Evolutionary conservation across 2,329 filamentous ascomycete species (phyloP).

Genomic region (Cadophora sp.): DNA sequence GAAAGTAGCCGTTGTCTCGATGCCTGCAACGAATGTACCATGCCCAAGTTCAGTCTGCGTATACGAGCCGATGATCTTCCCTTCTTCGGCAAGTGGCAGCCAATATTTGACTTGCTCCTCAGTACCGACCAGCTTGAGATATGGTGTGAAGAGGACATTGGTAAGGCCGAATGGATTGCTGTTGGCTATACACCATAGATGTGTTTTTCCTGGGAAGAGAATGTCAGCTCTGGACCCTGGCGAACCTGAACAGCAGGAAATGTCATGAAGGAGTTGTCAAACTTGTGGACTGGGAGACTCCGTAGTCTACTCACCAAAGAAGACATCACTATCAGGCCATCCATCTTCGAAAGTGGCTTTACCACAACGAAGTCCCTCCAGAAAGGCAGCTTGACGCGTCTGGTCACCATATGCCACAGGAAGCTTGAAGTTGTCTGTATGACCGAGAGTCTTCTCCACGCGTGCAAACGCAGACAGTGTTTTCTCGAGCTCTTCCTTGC

Average conservation of each 20-base stretch:
- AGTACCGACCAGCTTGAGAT: constrained; percentile 25
- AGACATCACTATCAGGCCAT: not conserved
- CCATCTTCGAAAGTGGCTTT: constrained; percentile 24
- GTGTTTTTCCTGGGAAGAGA: not conserved
- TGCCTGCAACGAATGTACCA: constrained; percentile 43
- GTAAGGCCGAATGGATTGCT: constrained; percentile 27
- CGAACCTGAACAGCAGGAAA: no score
- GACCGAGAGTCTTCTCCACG: constrained; percentile 25
- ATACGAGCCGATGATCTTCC: constrained; percentile 42
- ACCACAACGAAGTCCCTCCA: constrained; percentile 25
- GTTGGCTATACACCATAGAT: constrained; percentile 21
- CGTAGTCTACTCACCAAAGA: not conserved
- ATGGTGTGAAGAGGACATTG: constrained; percentile 21
- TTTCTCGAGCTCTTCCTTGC: constrained; percentile 14
- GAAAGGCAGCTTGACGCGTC: constrained; percentile 20
- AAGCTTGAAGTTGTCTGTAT: constrained; percentile 23
- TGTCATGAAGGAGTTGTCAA: no score
- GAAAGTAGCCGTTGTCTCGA: constrained; percentile 45
- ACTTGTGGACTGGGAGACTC: no score
- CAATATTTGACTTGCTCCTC: constrained; percentile 28
- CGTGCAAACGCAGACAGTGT: constrained; percentile 23
- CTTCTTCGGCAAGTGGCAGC: constrained; percentile 27
- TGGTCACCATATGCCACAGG: constrained; percentile 23
- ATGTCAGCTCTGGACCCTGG: not conserved
- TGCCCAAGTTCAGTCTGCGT: constrained; percentile 45